These are phyloP conservation scores for Eucalyptus coolabah DNA, from an alignment of 345 rosid genomes.

Conservation along the genomic window DNA sequence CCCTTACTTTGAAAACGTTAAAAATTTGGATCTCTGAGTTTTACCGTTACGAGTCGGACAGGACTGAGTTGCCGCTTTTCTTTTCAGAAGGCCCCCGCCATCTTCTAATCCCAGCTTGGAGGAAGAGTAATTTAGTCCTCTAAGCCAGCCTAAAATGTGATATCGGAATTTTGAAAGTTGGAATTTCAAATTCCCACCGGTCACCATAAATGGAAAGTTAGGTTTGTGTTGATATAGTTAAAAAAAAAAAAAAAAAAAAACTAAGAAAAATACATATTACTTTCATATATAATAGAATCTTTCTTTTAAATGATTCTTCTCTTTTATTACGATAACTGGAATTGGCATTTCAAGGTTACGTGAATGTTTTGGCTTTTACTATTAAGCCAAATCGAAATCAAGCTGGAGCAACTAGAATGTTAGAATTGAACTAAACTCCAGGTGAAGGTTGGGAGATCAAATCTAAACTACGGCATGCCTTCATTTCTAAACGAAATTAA, in stretches of 20 bases:
- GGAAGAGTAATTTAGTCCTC: not conserved
- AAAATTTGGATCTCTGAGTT: not conserved
- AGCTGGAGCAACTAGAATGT: not conserved
- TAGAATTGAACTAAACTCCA: not conserved
- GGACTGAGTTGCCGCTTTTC: not conserved
- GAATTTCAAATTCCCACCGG: not conserved
- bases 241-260: fast-evolving
- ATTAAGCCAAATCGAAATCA: not conserved
- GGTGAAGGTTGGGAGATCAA: not conserved
- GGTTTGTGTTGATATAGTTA: not conserved
- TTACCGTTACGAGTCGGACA: not conserved
- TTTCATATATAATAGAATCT: not conserved
- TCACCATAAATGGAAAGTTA: not conserved
- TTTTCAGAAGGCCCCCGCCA: not conserved
- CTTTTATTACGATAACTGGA: not conserved
- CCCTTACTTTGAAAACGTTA: not conserved
- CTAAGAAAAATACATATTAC: not conserved
- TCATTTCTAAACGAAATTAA: not conserved
- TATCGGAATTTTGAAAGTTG: not conserved
- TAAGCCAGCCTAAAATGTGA: not conserved
- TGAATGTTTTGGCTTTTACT: not conserved
- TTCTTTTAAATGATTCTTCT: not conserved
- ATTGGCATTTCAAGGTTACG: not conserved
- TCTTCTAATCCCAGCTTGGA: not conserved
- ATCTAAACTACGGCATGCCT: not conserved